Conservation (phyloP, 371 early-diverging fungal species). For the Rhizomucor pusillus region DNA sequence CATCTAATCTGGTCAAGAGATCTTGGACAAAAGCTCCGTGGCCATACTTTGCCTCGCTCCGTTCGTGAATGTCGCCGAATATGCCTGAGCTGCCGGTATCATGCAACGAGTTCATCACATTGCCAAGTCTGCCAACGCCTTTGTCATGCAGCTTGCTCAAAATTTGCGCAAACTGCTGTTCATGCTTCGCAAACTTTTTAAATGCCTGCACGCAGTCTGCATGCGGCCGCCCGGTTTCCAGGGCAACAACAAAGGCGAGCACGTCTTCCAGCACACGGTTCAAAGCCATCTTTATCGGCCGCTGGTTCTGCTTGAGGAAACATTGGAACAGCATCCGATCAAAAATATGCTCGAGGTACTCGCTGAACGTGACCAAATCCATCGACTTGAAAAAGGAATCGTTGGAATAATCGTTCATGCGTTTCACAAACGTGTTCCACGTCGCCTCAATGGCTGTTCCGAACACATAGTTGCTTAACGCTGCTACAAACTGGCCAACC, state of each 20-base stretch:
- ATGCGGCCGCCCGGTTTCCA: constrained; percentile 8
- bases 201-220: constrained; percentile 20
- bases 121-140: constrained; percentile 34
- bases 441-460: constrained; percentile 40
- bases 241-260: constrained; percentile 19
- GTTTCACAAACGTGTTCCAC: constrained; percentile 43
- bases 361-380: constrained; percentile 37
- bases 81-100: constrained; percentile 12
- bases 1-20: constrained; percentile 19
- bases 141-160: constrained; percentile 37
- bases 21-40: constrained; percentile 31
- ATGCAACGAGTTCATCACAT: constrained; percentile 27
- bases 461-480: constrained; percentile 40
- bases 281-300: constrained; percentile 31
- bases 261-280: constrained; percentile 36
- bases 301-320: constrained; percentile 47
- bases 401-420: constrained; percentile 13
- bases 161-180: constrained; percentile 31
- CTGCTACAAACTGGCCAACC: constrained; percentile 43
- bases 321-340: constrained; percentile 53
- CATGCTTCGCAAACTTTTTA: constrained; percentile 28
- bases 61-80: constrained; percentile 26
- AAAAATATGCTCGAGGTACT: constrained; percentile 47
- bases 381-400: constrained; percentile 22
- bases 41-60: constrained; percentile 20